These are phyloP conservation scores for Sherardia arvensis DNA, from an alignment of 257 asterid species.

Conservation along the genomic window DNA sequence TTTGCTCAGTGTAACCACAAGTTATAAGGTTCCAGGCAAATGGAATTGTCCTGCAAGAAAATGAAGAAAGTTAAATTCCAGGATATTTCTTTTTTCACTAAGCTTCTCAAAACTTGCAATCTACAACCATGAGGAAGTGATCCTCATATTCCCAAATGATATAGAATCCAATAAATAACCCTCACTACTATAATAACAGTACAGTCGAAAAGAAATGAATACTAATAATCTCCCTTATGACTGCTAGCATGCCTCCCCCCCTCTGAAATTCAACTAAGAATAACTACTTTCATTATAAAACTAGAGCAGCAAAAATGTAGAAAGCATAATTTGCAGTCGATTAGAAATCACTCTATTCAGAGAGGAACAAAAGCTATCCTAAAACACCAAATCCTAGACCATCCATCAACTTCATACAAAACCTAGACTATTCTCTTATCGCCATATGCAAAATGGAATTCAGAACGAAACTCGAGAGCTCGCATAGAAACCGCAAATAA, in stretches of 20 bases:
- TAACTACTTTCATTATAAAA: neutral
- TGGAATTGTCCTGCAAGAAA: slow-evolving; percentile 70
- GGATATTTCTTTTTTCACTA: neutral
- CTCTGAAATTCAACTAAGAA: neutral
- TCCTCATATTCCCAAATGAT: neutral
- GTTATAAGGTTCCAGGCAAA: slow-evolving; percentile 96
- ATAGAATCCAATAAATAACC: neutral
- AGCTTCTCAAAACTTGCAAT: neutral
- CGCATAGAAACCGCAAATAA: neutral
- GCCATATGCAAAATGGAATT: neutral
- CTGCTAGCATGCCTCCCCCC: neutral
- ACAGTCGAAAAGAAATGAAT: neutral
- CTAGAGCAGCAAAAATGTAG: neutral
- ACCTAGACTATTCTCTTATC: neutral
- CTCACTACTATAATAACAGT: neutral
- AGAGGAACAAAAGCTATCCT: neutral
- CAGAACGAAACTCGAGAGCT: neutral
- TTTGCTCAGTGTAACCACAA: slow-evolving; percentile 82
- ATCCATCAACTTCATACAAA: neutral
- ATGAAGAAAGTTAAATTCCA: slow-evolving; percentile 10
- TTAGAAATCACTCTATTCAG: neutral
- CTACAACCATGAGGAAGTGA: neutral
- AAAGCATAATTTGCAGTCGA: neutral
- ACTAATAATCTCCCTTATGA: neutral
- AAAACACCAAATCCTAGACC: neutral